Evolutionary conservation across 495 filamentous ascomycete species (phyloP).

Genomic region (Cercophora newfieldiana): DNA sequence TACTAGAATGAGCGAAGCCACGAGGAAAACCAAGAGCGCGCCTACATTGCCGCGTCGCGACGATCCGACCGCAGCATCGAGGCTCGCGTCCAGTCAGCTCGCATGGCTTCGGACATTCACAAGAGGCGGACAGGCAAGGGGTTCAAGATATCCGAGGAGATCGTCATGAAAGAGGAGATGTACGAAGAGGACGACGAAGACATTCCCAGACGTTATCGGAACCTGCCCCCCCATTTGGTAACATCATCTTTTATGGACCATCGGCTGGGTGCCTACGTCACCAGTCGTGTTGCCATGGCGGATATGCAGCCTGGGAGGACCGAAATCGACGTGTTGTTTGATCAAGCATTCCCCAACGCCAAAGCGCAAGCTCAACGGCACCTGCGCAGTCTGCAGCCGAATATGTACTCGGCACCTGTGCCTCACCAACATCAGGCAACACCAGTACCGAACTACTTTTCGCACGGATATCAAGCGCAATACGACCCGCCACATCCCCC

Average conservation of each 20-base stretch:
- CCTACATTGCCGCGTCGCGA: slow-evolving; percentile 93
- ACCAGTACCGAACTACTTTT: too few relatives aligned
- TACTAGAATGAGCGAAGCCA: slow-evolving; percentile 66
- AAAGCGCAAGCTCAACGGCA: too few relatives aligned
- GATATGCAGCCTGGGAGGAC: too few relatives aligned
- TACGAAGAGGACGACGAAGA: slow-evolving; percentile 93
- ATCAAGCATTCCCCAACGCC: slow-evolving; percentile 38
- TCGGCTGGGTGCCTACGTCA: too few relatives aligned
- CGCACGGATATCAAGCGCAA: too few relatives aligned
- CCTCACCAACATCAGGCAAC: too few relatives aligned
- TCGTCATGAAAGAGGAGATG: slow-evolving; percentile 92
- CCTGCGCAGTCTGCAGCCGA: too few relatives aligned
- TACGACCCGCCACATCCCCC: too few relatives aligned
- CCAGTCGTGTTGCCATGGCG: too few relatives aligned
- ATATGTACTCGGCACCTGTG: too few relatives aligned
- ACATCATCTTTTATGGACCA: too few relatives aligned
- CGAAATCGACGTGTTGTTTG: slow-evolving; percentile 50
- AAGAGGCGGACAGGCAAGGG: slow-evolving; percentile 83
- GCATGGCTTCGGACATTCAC: slow-evolving; percentile 85
- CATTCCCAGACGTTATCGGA: slow-evolving; percentile 51
- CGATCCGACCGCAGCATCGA: slow-evolving; percentile 86
- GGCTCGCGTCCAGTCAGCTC: slow-evolving; percentile 85
- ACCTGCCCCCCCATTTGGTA: slow-evolving; percentile 56
- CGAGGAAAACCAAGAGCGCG: slow-evolving; percentile 92
- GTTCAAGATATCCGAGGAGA: slow-evolving; percentile 80